Percentiles rank a stretch among this genome's conserved stretches.
phyloP scores from a whole-genome alignment of 768 basidiomycete genomes.

The Kockovaella imperatae region DNA sequence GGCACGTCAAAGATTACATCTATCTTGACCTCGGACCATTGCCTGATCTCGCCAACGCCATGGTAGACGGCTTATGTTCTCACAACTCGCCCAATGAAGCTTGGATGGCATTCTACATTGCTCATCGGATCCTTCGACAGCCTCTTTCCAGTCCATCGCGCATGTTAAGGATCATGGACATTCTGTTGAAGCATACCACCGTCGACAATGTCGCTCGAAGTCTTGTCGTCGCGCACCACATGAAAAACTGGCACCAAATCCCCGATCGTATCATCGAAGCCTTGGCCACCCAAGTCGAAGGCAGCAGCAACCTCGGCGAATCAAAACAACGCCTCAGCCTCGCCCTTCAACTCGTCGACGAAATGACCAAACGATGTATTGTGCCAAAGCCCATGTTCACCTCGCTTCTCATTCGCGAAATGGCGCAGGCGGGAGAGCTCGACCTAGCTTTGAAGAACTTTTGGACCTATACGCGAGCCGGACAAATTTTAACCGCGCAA shows the following conservation, averaged over 20 bases:
- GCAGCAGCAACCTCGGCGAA: neutral
- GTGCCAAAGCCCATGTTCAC: too few species aligned
- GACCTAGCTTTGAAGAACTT: too few species aligned
- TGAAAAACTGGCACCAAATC: neutral
- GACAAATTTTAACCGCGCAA: too few species aligned
- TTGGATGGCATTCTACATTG: constrained; percentile 7
- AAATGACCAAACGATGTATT: too few species aligned
- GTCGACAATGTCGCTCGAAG: neutral
- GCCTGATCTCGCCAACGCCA: constrained; percentile 7
- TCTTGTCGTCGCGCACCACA: neutral
- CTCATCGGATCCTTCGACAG: neutral
- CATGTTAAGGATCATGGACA: neutral
- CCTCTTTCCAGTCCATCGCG: neutral
- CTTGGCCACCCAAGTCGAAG: neutral
- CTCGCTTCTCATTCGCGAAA: too few species aligned
- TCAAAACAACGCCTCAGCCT: too few species aligned
- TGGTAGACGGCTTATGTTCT: constrained; percentile 13
- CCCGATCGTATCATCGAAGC: neutral
- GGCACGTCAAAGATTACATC: constrained; percentile 29
- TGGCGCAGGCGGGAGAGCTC: too few species aligned
- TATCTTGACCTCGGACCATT: constrained; percentile 2
- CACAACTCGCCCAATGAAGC: constrained; percentile 7
- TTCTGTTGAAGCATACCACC: neutral
- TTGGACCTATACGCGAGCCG: too few species aligned
- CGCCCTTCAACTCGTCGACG: too few species aligned